Percentiles rank a stretch among this genome's conserved stretches.
Evolutionary conservation across 345 rosid species (phyloP).

Genomic region (Populus ilicifolia): DNA sequence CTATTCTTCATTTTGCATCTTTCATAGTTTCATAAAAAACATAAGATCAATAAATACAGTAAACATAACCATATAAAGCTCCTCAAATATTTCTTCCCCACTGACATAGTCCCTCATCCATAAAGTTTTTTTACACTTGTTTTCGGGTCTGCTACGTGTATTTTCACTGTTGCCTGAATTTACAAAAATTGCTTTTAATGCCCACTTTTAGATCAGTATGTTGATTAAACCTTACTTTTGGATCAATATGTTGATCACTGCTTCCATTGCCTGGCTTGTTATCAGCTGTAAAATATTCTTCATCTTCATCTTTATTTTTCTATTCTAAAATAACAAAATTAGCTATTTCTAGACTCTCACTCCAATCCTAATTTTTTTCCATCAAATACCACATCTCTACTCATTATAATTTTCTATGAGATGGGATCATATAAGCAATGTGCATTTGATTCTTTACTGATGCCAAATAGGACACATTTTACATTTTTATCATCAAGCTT

Average conservation of each 20-base stretch:
- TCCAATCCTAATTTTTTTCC: neutral
- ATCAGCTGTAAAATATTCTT: neutral
- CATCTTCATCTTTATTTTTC: neutral
- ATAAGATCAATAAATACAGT: neutral
- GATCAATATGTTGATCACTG: neutral
- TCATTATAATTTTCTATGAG: neutral
- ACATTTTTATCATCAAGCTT: neutral
- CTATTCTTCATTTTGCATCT: neutral
- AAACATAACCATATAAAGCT: neutral
- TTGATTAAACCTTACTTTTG: too few species aligned
- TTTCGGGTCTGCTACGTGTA: too few species aligned
- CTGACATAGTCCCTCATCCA: neutral
- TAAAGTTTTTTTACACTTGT: neutral
- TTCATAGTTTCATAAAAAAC: neutral
- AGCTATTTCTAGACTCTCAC: neutral
- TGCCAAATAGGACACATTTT: neutral
- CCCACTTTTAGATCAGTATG: too few species aligned
- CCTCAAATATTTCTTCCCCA: neutral
- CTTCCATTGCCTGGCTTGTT: rapidly evolving
- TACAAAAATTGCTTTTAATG: too few species aligned
- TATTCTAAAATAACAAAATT: neutral
- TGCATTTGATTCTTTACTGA: neutral
- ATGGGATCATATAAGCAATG: neutral
- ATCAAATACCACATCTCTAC: neutral
- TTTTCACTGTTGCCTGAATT: too few species aligned